A percentile compares a stretch with the other conserved stretches of the same genome.
These are phyloP conservation scores for Salix udensis DNA, from an alignment of 345 rosid species.

Conservation along the genomic window DNA sequence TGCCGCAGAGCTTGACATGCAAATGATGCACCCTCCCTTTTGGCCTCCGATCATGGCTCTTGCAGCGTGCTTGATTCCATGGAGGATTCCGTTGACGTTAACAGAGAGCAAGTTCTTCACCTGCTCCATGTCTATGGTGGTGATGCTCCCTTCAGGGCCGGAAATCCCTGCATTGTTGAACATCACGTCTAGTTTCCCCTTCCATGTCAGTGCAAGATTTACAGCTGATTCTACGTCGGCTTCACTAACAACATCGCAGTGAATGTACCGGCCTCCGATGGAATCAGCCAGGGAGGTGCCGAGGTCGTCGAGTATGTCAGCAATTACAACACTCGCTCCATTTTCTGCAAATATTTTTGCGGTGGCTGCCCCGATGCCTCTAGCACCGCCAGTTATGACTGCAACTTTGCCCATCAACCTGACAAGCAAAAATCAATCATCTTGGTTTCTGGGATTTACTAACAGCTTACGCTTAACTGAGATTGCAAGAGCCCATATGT, in stretches of 20 bases:
- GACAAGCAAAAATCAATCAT: not conserved
- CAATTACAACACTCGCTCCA: constrained; percentile 73
- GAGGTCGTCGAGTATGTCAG: constrained; percentile 61
- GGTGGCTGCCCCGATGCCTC: constrained; percentile 83
- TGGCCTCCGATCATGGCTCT: constrained; percentile 58
- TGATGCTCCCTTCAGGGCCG: constrained; percentile 54
- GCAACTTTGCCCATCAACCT: constrained; percentile 67
- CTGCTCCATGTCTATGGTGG: constrained; percentile 43
- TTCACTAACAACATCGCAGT: constrained; percentile 70
- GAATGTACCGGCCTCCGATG: constrained; percentile 60
- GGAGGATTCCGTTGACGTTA: constrained; percentile 58
- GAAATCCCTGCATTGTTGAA: constrained; percentile 42
- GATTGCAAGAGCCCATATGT: no score
- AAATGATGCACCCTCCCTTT: constrained; percentile 60
- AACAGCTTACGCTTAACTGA: no score
- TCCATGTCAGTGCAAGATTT: constrained; percentile 54
- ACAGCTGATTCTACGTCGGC: constrained; percentile 57
- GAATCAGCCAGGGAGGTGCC: constrained; percentile 51
- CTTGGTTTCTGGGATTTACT: no score
- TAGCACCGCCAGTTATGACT: constrained; percentile 79
- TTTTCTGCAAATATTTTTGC: constrained; percentile 64
- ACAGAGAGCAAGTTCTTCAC: constrained; percentile 44
- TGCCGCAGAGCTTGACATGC: constrained; percentile 77
- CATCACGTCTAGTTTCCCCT: constrained; percentile 48
- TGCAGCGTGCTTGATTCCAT: constrained; percentile 76